A percentile compares a stretch with the other conserved stretches of the same genome.
phyloP scores from a whole-genome alignment of 2,329 filamentous ascomycete genomes.

The Blastomyces gilchristii region DNA sequence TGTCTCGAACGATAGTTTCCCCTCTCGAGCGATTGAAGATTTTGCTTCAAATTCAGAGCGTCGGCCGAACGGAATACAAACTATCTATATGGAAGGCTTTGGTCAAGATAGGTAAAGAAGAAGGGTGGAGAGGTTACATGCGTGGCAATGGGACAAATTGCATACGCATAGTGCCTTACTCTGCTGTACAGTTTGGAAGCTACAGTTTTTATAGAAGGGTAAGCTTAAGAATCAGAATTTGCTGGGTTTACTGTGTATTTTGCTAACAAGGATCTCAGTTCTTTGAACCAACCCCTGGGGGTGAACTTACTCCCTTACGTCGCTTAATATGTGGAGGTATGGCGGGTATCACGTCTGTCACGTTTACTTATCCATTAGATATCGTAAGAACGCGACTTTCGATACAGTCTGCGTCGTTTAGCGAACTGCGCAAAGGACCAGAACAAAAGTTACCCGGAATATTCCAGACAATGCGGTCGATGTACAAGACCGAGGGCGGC shows the following conservation, averaged over 20 bases:
- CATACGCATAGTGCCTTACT: slow-evolving; percentile 95
- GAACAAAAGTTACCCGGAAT: slow-evolving; percentile 65
- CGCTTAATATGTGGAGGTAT: slow-evolving; percentile 82
- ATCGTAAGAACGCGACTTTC: slow-evolving; percentile 93
- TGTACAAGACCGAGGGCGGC: slow-evolving; percentile 90
- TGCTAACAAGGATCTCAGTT: slow-evolving; percentile 2
- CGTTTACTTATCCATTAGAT: slow-evolving; percentile 90
- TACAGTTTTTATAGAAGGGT: slow-evolving; percentile 97
- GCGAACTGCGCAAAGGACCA: slow-evolving; percentile 55
- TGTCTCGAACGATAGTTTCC: slow-evolving; percentile 95
- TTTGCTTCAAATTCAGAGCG: slow-evolving; percentile 90
- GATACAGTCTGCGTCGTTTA: slow-evolving; percentile 94
- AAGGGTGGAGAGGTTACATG: slow-evolving; percentile 97
- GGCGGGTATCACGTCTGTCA: slow-evolving; percentile 90
- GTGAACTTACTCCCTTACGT: slow-evolving; percentile 60
- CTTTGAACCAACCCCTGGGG: slow-evolving; percentile 55
- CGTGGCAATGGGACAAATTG: slow-evolving; percentile 96
- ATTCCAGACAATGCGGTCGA: slow-evolving; percentile 69
- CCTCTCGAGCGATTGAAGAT: slow-evolving; percentile 95
- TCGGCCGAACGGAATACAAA: slow-evolving; percentile 83
- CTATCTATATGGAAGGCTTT: slow-evolving; percentile 81
- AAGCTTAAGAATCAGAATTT: slow-evolving; percentile 27
- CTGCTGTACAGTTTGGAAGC: slow-evolving; percentile 93
- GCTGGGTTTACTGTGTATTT: not conserved
- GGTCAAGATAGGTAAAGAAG: slow-evolving; percentile 90